A percentile compares a stretch with the other conserved stretches of the same genome.
These are phyloP conservation scores for Anethum foeniculum DNA, from an alignment of 140 eudicot species.

Conservation along the genomic window DNA sequence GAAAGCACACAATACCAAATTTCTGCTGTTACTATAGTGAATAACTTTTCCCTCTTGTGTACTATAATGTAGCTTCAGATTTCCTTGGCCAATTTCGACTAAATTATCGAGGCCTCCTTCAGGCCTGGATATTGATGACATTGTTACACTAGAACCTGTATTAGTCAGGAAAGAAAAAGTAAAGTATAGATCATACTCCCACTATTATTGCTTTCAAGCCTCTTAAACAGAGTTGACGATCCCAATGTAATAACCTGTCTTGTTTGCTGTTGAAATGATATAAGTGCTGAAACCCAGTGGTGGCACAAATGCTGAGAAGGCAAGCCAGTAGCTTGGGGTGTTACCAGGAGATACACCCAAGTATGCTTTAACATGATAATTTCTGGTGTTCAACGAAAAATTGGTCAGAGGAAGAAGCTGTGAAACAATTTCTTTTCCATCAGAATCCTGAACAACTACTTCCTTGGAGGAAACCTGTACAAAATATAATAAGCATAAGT, in stretches of 20 bases:
- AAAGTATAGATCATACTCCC: not conserved
- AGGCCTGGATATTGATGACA: conserved; percentile 41
- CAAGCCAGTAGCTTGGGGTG: conserved; percentile 68
- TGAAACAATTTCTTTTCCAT: conserved; percentile 68
- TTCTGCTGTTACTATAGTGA: conserved; percentile 58
- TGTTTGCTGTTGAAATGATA: conserved; percentile 43
- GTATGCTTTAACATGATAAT: conserved; percentile 68
- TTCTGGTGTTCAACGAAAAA: conserved; percentile 38
- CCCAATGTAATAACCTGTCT: conserved; percentile 34
- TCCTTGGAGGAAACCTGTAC: conserved; percentile 62
- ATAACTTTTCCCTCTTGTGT: conserved; percentile 63
- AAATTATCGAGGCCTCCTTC: conserved; percentile 29
- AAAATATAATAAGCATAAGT: conserved; percentile 7
- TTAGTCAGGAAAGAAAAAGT: not conserved
- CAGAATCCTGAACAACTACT: conserved; percentile 54
- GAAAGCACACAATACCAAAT: conserved; percentile 33
- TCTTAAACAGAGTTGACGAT: not conserved
- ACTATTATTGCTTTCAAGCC: conserved; percentile 11
- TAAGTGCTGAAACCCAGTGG: conserved; percentile 97
- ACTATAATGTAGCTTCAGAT: conserved; percentile 64
- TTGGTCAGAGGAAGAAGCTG: conserved; percentile 74
- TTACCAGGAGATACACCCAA: conserved; percentile 49
- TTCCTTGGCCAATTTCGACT: conserved; percentile 78
- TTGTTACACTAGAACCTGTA: conserved; percentile 40
- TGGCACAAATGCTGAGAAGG: conserved; percentile 72